These are phyloP conservation scores for Talinum fruticosum DNA, from an alignment of 148 eudicot species.

Conservation along the genomic window DNA sequence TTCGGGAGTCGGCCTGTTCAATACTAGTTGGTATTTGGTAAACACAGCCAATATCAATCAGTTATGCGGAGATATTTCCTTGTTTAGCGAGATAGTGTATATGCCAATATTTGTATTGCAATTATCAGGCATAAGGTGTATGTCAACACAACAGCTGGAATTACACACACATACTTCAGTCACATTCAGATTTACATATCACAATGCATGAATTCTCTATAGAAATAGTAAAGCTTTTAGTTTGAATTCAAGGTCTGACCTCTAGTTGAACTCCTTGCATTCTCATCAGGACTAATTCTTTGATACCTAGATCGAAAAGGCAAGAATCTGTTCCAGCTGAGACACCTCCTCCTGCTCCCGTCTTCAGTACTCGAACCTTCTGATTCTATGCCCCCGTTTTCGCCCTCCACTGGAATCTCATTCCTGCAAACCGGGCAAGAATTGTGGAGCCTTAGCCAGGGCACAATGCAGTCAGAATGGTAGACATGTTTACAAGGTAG, in stretches of 20 bases:
- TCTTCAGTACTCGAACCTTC: constrained; percentile 26
- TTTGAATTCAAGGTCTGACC: constrained; percentile 24
- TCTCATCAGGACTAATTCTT: constrained; percentile 16
- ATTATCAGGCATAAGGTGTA: constrained; percentile 29
- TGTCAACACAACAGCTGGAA: constrained; percentile 29
- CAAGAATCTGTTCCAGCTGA: constrained; percentile 40
- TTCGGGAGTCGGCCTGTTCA: too few species aligned
- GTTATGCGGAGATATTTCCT: not conserved
- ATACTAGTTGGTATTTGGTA: too few species aligned
- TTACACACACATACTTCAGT: constrained; percentile 13
- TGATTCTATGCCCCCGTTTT: constrained; percentile 6
- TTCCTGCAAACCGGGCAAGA: constrained; percentile 90
- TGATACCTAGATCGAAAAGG: constrained; percentile 37
- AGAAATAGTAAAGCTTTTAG: constrained; percentile 1
- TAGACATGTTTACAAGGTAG: constrained; percentile 75
- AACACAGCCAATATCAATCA: too few species aligned
- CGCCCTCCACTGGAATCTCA: constrained; percentile 27
- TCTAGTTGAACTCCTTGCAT: constrained; percentile 20
- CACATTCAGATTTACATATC: constrained; percentile 7
- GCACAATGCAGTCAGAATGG: constrained; percentile 77
- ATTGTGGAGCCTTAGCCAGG: constrained; percentile 89
- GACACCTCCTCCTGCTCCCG: constrained; percentile 23
- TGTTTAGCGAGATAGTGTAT: constrained; percentile 13
- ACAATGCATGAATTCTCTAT: not conserved
- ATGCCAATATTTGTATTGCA: constrained; percentile 27